Base-by-base conservation (phyloP, 1,284 basidiomycete species). In the Gomphus sp. region DNA sequence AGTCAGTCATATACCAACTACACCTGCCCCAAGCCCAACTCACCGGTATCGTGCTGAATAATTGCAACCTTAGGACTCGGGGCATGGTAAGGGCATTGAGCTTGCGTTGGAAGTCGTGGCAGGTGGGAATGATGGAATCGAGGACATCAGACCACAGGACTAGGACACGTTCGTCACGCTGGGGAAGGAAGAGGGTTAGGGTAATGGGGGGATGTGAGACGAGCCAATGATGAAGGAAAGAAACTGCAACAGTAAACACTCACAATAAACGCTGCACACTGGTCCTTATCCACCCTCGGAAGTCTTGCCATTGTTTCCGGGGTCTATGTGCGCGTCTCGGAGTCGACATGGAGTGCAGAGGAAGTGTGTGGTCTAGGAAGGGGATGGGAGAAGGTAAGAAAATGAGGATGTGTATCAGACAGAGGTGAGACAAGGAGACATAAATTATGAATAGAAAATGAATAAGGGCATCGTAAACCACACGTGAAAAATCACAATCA, bases 31-130 rank as follows among this genome's bases (percentile, higher is more conserved):
- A 22, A 69, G 50, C 61, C 80, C 81, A 4, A 47, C 45, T n/a
- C 45, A 47, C 45, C 84, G 18, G 85, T 89, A 65, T 89, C 88
- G 68, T 91, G 89, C 68, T 91, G 89, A 57, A 93, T 84, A 69
- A 93, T 89, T 2, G 82, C 90, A 37, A 93, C 80, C 53, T 93
- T 87, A 3, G 88, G 89, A 62, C 80, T 83, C 69, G n/a, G n/a
- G n/a, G 74, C 91, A 91, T 92, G 47, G 92, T 82, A 59, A 91
- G 84, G 64, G 86, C 83, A 73, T 92, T 89, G 66, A 94, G 75
- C 68, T 85, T 86, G 47, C 83, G 81, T 64, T 92, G 87, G 64
- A 93, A 84, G 57, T 86, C 84, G 55, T 71, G 69, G 66, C 78
- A 81, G n/a, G 22, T 22, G 22, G 22, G 22, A 22, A 22, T 22